Percentiles rank a stretch among this genome's conserved stretches.
Conservation (phyloP, 805 yeast genomes). For the Teunomyces lycoperdinae region DNA sequence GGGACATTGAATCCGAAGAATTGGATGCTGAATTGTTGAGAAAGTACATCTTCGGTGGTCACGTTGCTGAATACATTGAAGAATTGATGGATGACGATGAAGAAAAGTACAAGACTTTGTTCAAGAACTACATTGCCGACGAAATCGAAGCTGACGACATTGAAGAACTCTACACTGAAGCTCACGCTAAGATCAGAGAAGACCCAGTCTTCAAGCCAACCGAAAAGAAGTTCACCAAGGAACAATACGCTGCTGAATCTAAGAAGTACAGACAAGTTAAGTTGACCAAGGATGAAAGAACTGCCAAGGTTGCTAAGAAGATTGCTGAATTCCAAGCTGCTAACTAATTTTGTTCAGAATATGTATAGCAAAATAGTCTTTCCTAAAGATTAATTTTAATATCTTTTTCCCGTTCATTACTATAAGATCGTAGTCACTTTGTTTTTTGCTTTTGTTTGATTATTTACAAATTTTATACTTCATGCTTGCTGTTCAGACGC, state of each 20-base stretch:
- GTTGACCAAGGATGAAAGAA: slow-evolving; percentile 89
- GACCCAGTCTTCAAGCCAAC: slow-evolving; percentile 91
- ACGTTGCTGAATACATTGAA: slow-evolving; percentile 99
- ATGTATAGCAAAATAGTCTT: not conserved
- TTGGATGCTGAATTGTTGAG: slow-evolving; percentile 95
- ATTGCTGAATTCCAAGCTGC: slow-evolving; percentile 82
- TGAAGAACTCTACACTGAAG: slow-evolving; percentile 93
- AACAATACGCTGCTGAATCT: slow-evolving; percentile 95
- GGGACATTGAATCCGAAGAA: slow-evolving; percentile 98
- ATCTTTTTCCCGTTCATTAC: not conserved
- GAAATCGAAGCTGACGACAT: slow-evolving; percentile 95
- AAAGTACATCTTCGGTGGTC: slow-evolving; percentile 99
- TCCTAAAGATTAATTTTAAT: not conserved
- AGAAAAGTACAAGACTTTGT: slow-evolving; percentile 95
- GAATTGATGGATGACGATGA: slow-evolving; percentile 99
- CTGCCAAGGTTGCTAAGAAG: slow-evolving; percentile 86
- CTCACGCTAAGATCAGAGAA: slow-evolving; percentile 94
- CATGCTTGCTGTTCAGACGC: slow-evolving; percentile 44
- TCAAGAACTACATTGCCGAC: slow-evolving; percentile 94
- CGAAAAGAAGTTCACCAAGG: slow-evolving; percentile 92
- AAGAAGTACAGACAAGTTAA: slow-evolving; percentile 88
- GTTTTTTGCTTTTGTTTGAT: not conserved
- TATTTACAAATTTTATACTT: not conserved
- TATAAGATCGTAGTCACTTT: not conserved
- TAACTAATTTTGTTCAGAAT: slow-evolving; percentile 5